These are phyloP conservation scores for Gentiana dahurica DNA, from an alignment of 257 asterid species.

Conservation along the genomic window DNA sequence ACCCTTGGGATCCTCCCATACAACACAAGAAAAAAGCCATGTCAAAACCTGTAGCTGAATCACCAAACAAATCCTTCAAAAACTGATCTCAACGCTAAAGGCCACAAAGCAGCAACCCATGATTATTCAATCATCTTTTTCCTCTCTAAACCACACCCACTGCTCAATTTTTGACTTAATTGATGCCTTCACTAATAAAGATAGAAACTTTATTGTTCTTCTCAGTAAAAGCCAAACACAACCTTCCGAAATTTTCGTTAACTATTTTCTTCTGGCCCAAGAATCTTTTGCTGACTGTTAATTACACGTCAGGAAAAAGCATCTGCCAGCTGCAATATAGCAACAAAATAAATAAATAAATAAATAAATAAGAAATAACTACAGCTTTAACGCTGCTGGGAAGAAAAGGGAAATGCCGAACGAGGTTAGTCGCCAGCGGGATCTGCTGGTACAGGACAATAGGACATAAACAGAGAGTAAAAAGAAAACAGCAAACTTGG, in stretches of 20 bases:
- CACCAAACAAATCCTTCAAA: slow-evolving; percentile 2
- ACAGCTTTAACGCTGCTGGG: not conserved
- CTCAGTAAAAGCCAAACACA: slow-evolving; percentile 1
- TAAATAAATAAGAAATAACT: slow-evolving; percentile 4
- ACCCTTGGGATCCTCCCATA: slow-evolving; percentile 59
- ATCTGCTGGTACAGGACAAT: slow-evolving; percentile 1
- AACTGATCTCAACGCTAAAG: too few relatives aligned
- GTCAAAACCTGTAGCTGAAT: slow-evolving; percentile 8
- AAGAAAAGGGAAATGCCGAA: slow-evolving; percentile 5
- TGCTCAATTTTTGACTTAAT: not conserved
- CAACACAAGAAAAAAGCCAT: slow-evolving; percentile 61
- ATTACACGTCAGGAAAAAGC: too few relatives aligned
- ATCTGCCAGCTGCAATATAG: too few relatives aligned
- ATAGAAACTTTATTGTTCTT: not conserved
- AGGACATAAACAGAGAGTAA: not conserved
- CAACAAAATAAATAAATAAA: not conserved
- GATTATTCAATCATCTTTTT: not conserved
- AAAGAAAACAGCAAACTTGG: not conserved
- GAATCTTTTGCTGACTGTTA: slow-evolving; percentile 1
- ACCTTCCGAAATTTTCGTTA: too few relatives aligned
- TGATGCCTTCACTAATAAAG: not conserved
- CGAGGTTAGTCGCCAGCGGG: slow-evolving; percentile 12
- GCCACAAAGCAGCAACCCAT: slow-evolving; percentile 8
- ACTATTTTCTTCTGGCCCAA: slow-evolving; percentile 11
- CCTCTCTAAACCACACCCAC: not conserved